Percentiles rank a stretch among this genome's conserved stretches.
Conservation (phyloP, 306 rosid species). For the Malus domestica region ASM211411v1 NC_041793.1:44261001-44261500, state of each 20-base stretch:
- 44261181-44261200: too few species aligned
- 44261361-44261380: neutral
- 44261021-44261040: neutral
- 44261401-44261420: neutral
- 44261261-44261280: too few species aligned
- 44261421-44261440: neutral
- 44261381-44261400: neutral
- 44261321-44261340: neutral
- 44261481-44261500: too few species aligned
- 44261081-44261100: too few species aligned
- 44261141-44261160: too few species aligned
- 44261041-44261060: neutral
- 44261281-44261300: neutral
- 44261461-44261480: neutral
- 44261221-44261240: rapidly evolving
- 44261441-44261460: neutral
- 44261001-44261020: neutral
- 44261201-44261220: rapidly evolving
- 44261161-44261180: too few species aligned
- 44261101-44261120: too few species aligned
- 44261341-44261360: neutral
- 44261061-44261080: too few species aligned
- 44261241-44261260: too few species aligned
- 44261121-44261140: too few species aligned
- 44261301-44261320: neutral